Evolutionary conservation across 2,329 filamentous ascomycete species (phyloP), one percentile per base, ranked within the genome.

Genomic region (Beauveria sp.): DNA sequence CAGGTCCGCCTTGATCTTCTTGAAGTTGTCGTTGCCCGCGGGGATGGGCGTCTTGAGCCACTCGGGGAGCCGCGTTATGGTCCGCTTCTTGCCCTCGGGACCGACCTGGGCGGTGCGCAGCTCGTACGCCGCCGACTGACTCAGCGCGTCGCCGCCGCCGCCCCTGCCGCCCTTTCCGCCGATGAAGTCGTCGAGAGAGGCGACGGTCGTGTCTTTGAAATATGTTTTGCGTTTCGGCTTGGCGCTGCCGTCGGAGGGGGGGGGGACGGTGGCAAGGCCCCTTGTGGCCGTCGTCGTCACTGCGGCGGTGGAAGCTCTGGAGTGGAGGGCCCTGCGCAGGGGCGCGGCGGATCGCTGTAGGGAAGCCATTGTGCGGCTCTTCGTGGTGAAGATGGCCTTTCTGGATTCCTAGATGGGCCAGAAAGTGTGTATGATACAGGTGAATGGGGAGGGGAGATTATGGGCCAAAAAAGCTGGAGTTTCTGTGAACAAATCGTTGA

Each of bases 41-140:
- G 94, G 94, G 61, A 99, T 94, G 2, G 92, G 90, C 24, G 93
- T 99, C 81, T 97, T 97, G 65, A 99, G 84, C 94, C 94, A 99
- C 67, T 88, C 84, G 22, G 94, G 94, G 54, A 99, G 80, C 53
- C 94, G 86, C 16, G 85, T 88, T 67, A 88, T 84, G 67, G 84
- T 86, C 66, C 78, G 80, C 72, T 85, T 84, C 72, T 80, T 83
- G 63, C 84, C 84, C 30, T 79, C 80, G 22, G 85, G 85, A 43
- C 85, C 85, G 67, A 88, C 85, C 70, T 86, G 79, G 66, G 83
- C 85, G 44, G 85, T 88, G 66, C 80, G 79, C 47, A 87, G 77
- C 60, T 80, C 77, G 71, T 85, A 85, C 6, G 84, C 83, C 58
- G 87, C 84, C 65, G 76, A 71, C 7, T 77, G 67, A 1, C 81